Evolutionary conservation across 352 stramenopile genomes (phyloP), one percentile per base, ranked within the genome.

Genomic region (Pythium brassicae): DNA sequence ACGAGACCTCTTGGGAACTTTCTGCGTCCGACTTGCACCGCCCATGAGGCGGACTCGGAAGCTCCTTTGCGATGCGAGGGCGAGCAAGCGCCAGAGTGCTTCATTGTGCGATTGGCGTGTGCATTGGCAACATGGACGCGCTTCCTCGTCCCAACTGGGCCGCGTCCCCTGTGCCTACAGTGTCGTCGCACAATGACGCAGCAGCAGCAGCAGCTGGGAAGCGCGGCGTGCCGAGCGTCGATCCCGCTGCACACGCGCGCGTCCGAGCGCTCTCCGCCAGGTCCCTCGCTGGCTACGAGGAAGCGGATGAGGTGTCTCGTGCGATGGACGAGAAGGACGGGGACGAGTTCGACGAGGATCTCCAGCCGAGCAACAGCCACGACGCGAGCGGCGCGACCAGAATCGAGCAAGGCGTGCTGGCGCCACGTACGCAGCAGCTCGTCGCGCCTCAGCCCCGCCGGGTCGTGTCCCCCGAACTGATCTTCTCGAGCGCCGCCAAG

Each of bases 391-490:
- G 32, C 29, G 47, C 2, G 46, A 39, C 29, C 22, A 48, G 2
- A 8, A 53, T 22, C 20, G 53, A n/a, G n/a, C n/a, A n/a, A n/a
- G n/a, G n/a, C n/a, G n/a, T 51, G 52, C 34, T 43, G 17, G 26
- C 42, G 27, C n/a, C 42, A 50, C 1, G 25, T n/a, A 14, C 14
- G n/a, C 8, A 26, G 17, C 8, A 39, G 44, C 53, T 59, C 6
- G 53, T 61, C 22, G 51, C 52, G 9, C 62, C 62, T 1, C 50
- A 53, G n/a, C 62, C 62, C 20, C 62, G 62, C 1, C 62, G 62
- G 9, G 62, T 65, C 17, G 57, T 61, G 4, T 68, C 62, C 3
- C 62, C 62, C 1, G 62, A 68, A 14, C 50, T 68, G 20, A 68
- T 68, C 43, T 68, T 68, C 50, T 57, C 32, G 15, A 59, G 53